Percentiles rank a stretch among this genome's conserved stretches.
Evolutionary conservation across 1,284 basidiomycete species (phyloP).

Genomic region (Naganishia albida): DNA sequence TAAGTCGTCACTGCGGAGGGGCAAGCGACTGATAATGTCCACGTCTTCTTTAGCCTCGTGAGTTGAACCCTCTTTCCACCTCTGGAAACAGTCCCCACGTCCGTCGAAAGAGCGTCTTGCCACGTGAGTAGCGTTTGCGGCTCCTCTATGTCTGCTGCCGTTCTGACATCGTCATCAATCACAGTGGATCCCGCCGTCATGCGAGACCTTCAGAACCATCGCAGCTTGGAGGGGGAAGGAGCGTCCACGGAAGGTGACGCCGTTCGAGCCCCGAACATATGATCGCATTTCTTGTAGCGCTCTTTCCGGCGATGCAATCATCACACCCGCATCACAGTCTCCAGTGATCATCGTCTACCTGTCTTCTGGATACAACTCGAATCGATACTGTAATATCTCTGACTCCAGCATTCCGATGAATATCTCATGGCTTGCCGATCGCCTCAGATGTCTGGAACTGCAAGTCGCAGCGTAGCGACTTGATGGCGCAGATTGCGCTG

Average conservation of each 20-base stretch:
- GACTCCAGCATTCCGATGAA: not conserved
- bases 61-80: slow-evolving; percentile 36
- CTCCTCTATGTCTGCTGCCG: slow-evolving; percentile 29
- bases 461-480: no score
- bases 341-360: not conserved
- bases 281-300: not conserved
- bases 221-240: slow-evolving; percentile 27
- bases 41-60: slow-evolving; percentile 11
- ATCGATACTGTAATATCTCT: not conserved
- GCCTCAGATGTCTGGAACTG: no score
- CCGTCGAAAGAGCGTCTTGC: slow-evolving; percentile 79
- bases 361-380: not conserved
- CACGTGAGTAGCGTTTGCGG: slow-evolving; percentile 60
- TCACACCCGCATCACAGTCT: slow-evolving; percentile 9
- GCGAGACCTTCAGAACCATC: slow-evolving; percentile 65
- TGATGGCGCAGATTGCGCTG: no score
- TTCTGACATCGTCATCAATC: slow-evolving; percentile 46
- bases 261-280: not conserved
- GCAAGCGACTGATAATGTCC: slow-evolving; percentile 12
- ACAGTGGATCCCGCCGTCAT: slow-evolving; percentile 82
- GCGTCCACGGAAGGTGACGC: not conserved
- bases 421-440: no score
- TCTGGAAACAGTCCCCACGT: slow-evolving; percentile 63
- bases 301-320: not conserved
- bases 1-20: slow-evolving; percentile 12